These are phyloP conservation scores for Pezicula radicicola DNA, from an alignment of 2,329 filamentous ascomycete species.

Conservation along the genomic window DNA sequence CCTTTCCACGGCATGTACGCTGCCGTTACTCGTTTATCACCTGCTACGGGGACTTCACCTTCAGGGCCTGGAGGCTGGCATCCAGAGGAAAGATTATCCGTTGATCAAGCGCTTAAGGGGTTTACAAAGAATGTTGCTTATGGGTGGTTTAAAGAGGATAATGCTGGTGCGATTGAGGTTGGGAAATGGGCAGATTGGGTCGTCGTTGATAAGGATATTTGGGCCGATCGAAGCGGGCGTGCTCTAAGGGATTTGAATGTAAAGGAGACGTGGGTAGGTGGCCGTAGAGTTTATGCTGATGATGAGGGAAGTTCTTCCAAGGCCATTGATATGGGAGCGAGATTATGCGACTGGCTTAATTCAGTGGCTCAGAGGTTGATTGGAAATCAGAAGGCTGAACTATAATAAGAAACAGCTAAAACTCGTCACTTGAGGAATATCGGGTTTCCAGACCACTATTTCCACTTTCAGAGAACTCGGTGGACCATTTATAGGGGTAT, in stretches of 20 bases:
- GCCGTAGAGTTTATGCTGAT: constrained; percentile 35
- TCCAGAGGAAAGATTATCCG: constrained; percentile 51
- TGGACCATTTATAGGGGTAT: too few species aligned
- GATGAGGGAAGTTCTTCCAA: too few species aligned
- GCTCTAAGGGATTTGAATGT: constrained; percentile 52
- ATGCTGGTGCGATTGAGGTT: constrained; percentile 55
- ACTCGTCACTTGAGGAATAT: too few species aligned
- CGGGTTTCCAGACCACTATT: too few species aligned
- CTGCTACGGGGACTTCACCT: constrained; percentile 49
- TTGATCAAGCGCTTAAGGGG: constrained; percentile 58
- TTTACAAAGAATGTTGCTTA: constrained; percentile 60
- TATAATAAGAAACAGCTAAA: too few species aligned
- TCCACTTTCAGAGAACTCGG: too few species aligned
- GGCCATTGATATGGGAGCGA: too few species aligned
- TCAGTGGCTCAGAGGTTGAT: too few species aligned
- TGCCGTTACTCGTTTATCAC: constrained; percentile 59
- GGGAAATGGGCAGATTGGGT: constrained; percentile 69
- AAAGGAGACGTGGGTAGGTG: constrained; percentile 67
- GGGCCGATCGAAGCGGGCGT: constrained; percentile 43
- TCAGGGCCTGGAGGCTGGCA: constrained; percentile 55
- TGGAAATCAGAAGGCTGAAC: too few species aligned
- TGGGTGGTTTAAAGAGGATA: constrained; percentile 56
- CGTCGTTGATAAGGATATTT: constrained; percentile 59
- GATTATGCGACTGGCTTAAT: too few species aligned
- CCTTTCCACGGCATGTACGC: constrained; percentile 69